These are phyloP conservation scores for Clathrus columnatus DNA, from an alignment of 768 basidiomycete genomes.

Conservation along the genomic window DNA sequence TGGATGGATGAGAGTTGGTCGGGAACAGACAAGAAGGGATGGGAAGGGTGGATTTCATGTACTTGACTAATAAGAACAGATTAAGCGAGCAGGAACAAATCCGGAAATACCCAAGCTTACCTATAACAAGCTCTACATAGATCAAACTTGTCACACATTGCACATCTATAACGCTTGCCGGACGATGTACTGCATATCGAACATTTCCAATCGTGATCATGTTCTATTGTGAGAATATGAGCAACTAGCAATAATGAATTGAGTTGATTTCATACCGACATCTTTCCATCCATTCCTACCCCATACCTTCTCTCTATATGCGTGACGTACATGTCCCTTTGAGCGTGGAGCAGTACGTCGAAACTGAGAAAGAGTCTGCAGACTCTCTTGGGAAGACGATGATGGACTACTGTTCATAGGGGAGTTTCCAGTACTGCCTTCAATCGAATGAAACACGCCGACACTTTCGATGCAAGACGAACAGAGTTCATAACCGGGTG, in stretches of 20 bases:
- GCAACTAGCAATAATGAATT: slow-evolving; percentile 1
- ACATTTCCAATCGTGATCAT: slow-evolving; percentile 66
- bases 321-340: slow-evolving; percentile 75
- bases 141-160: slow-evolving; percentile 69
- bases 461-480: slow-evolving; percentile 66
- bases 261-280: slow-evolving; percentile 46
- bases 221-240: slow-evolving; percentile 39
- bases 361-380: slow-evolving; percentile 45
- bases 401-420: slow-evolving; percentile 14
- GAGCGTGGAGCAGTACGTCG: slow-evolving; percentile 56
- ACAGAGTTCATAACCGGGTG: slow-evolving; percentile 75
- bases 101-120: slow-evolving; percentile 29
- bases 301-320: slow-evolving; percentile 85
- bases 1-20: slow-evolving; percentile 40
- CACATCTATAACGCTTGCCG: slow-evolving; percentile 69
- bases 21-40: slow-evolving; percentile 78
- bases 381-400: slow-evolving; percentile 47
- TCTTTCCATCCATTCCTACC: slow-evolving; percentile 77
- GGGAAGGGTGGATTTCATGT: slow-evolving; percentile 84
- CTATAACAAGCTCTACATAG: slow-evolving; percentile 79
- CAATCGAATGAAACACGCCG: slow-evolving; percentile 71
- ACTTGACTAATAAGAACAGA: slow-evolving; percentile 51
- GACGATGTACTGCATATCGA: slow-evolving; percentile 71
- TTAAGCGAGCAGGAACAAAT: background rate
- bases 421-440: slow-evolving; percentile 36